These are phyloP conservation scores for Chenopodium berlandieri DNA, from an alignment of 148 eudicot species.

Conservation along the genomic window DNA sequence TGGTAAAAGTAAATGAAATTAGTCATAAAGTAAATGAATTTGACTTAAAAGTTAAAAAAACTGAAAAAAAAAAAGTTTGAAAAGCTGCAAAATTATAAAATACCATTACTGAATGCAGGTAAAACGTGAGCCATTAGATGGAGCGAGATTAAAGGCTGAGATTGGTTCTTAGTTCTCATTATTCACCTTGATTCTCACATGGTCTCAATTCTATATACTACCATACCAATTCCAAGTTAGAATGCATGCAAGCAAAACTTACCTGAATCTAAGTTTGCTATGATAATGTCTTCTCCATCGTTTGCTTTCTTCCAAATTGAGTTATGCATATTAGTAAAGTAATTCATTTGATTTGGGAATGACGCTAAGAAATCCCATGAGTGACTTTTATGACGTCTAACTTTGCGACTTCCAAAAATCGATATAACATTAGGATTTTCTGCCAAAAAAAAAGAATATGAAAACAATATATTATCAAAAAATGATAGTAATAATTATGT, in stretches of 20 bases:
- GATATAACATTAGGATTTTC: conserved; percentile 6
- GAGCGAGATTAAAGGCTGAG: too few species aligned
- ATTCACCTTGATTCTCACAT: too few species aligned
- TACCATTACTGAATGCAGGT: too few species aligned
- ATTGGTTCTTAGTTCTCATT: too few species aligned
- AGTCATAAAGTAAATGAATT: too few species aligned
- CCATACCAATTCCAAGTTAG: too few species aligned
- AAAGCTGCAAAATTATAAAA: too few species aligned
- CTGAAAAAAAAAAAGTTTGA: too few species aligned
- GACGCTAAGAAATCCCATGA: conserved; percentile 6
- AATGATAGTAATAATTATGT: not conserved
- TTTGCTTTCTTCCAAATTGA: conserved; percentile 17
- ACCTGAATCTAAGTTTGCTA: conserved; percentile 17
- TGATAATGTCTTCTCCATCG: conserved; percentile 21
- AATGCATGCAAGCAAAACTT: not conserved
- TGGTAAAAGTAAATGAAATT: too few species aligned
- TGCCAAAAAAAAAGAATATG: not conserved
- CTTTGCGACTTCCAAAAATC: not conserved
- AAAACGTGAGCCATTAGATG: too few species aligned
- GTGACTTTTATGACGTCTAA: not conserved
- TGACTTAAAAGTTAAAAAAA: too few species aligned
- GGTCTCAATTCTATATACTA: too few species aligned
- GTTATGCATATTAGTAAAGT: not conserved
- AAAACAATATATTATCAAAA: not conserved
- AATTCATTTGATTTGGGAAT: not conserved